Base-by-base conservation (phyloP, 345 rosid species). In the Eutrema heterophyllum region DNA sequence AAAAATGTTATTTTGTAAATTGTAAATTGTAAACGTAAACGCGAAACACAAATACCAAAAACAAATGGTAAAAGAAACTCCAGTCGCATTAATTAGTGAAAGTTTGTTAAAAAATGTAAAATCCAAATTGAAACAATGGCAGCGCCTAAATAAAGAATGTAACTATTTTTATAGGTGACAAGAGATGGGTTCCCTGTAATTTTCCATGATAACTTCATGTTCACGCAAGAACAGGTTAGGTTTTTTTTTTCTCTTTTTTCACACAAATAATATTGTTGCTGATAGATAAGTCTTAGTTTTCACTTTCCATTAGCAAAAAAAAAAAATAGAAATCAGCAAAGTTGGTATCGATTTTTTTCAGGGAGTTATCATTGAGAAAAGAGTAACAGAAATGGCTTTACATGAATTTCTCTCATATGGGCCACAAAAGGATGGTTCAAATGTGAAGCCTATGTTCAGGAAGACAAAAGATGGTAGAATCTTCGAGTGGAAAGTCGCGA, bases 161-260 rank as follows among this genome's bases (percentile, higher is more conserved):
- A 48, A 38, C 53, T 14, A 36, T 7, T 50, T 44, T 40, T 70
- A 74, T 70, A 89, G 92, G 96, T 89, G 57, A 89, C 92, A 4
- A 83, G 38, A 66, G 96, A 87, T 83, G 84, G 72, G 38, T 86
- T 79, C 53, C 90, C 96, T 29, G 80, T 87, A 70, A 84, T 83
- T 74, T 89, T 86, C 79, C 96, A 89, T 62, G 96, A 89, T 75
- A 76, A 78, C 50, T 84, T 84, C 75, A 82, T 87, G 67, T 73
- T 76, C 71, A 81, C 84, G 14, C 61, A 83, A 74, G 82, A 85
- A 41, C 67, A 82, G 78, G 95, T 89, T 66, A 52, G 82, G 27
- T 4, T 40, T 69, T 62, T 58, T 32, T 27, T 4, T 5, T 8
- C 5, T 16, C 2, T 10, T n/a, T 2, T 11, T 30, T 0, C 26